Conservation (phyloP, 305 asterid species). For the Fraxinus paxiana region DNA sequence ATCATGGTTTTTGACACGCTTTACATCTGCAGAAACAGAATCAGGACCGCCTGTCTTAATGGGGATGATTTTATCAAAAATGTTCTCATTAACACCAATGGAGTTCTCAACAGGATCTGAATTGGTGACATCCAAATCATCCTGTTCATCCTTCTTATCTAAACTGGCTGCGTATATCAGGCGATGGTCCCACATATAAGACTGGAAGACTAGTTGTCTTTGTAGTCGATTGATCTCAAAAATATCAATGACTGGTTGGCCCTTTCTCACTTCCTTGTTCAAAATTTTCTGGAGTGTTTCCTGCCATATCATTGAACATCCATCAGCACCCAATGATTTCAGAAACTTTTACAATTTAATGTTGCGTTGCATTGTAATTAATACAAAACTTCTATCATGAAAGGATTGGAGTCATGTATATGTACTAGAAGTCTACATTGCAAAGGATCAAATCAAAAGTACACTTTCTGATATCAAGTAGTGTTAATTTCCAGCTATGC, state of each 20-base stretch:
- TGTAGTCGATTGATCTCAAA: slow-evolving; percentile 78
- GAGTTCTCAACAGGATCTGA: slow-evolving; percentile 41
- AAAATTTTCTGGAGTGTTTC: slow-evolving; percentile 55
- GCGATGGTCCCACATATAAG: slow-evolving; percentile 87
- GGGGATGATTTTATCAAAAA: slow-evolving; percentile 29
- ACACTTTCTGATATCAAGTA: not conserved
- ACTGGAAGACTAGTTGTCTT: slow-evolving; percentile 72
- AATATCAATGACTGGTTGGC: slow-evolving; percentile 66
- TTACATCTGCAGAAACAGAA: slow-evolving; percentile 31
- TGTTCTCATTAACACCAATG: slow-evolving; percentile 32
- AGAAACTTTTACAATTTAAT: not conserved
- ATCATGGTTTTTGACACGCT: slow-evolving; percentile 37
- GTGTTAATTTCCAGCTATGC: slow-evolving; percentile 10
- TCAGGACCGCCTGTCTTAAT: slow-evolving; percentile 33
- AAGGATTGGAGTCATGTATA: not conserved
- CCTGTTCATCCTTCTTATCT: slow-evolving; percentile 35
- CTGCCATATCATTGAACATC: slow-evolving; percentile 39
- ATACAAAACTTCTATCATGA: not conserved
- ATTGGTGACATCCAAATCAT: slow-evolving; percentile 29
- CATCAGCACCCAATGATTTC: slow-evolving; percentile 16
- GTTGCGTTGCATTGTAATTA: not conserved
- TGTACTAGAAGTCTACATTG: not conserved
- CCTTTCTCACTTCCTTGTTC: slow-evolving; percentile 52
- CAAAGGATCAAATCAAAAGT: not conserved
- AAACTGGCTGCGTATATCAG: slow-evolving; percentile 57